Percentiles rank a stretch among this genome's conserved stretches.
phyloP scores from a whole-genome alignment of 2,329 filamentous ascomycete genomes.

The Fusarium burgessii region DNA sequence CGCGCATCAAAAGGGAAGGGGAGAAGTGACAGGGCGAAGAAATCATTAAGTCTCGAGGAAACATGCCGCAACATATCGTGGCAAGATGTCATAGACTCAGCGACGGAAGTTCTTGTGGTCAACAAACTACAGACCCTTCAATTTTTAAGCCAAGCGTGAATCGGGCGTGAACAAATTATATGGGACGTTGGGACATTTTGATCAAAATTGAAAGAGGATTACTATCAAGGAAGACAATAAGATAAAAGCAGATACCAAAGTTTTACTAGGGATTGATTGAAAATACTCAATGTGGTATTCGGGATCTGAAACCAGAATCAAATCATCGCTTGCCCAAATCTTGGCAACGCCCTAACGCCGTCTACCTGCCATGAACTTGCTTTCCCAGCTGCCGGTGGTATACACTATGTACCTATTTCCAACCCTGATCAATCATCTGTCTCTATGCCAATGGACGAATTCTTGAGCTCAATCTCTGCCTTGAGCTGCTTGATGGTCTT shows the following conservation, averaged over 20 bases:
- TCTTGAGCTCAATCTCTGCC: conserved; percentile 60
- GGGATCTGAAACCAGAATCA: conserved; percentile 19
- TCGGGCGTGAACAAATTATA: background rate
- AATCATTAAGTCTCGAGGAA: conserved; percentile 49
- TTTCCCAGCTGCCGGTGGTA: conserved; percentile 1
- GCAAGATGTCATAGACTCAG: conserved; percentile 51
- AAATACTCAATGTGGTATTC: conserved; percentile 37
- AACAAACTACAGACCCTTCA: conserved; percentile 38
- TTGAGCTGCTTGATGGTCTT: conserved; percentile 62
- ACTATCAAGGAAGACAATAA: background rate
- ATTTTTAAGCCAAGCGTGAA: conserved; percentile 33
- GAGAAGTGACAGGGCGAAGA: conserved; percentile 7
- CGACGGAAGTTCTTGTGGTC: conserved; percentile 48
- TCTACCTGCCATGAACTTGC: conserved; percentile 3
- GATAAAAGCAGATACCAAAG: background rate
- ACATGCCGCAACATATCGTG: conserved; percentile 50
- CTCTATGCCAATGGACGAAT: conserved; percentile 58
- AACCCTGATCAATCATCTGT: conserved; percentile 48
- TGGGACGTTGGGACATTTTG: background rate
- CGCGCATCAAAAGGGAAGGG: conserved; percentile 34
- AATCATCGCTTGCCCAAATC: conserved; percentile 22
- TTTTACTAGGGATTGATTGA: conserved; percentile 9
- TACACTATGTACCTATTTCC: background rate
- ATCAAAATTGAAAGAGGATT: background rate
- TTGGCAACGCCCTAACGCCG: conserved; percentile 35